Base-by-base conservation (phyloP, 2,329 filamentous ascomycete species). In the Neoarthrinium moseri region DNA sequence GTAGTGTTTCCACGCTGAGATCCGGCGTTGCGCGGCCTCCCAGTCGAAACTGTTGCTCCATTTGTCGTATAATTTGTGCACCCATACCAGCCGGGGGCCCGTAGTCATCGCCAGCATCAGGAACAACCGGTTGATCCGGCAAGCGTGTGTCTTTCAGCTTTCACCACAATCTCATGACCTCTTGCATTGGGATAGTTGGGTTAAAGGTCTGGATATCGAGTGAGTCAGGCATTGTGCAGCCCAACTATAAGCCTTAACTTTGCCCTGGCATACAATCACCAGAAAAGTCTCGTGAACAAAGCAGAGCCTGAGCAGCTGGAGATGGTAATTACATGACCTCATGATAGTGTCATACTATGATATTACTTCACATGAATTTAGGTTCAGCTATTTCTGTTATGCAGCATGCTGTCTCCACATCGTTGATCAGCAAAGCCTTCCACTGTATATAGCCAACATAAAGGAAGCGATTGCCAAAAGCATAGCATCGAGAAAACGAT, bases 41-140 rank as follows among this genome's bases (percentile, higher is more conserved):
- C 54, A 55, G 41, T 55, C 45, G 34, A 49, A 54, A 4, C 29
- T 18, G n/a, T 22, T 30, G 5, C 23, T 26, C 47, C 51, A 55
- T 22, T 40, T 34, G 30, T 27, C 21, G 32, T 52, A 49, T 2
- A 56, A 39, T 12, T 46, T 38, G n/a, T 46, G 44, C 4, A 48
- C 47, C 50, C 50, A 53, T n/a, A 48, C 24, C 12, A 30, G 12
- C 5, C n/a, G 43, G 30, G 4, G 32, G 35, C 5, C 49, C 49
- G 29, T 51, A 50, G 7, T 51, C 47, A n/a, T 37, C 37, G 23
- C 46, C 42, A 3, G 51, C 49, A 26, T 49, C 43, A 7, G 51
- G 47, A 4, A 51, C 51, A 13, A 50, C 40, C 3, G 42, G 34
- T 4, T 40, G 30, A 5, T 49, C 45, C 6, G 51, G 48, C 11